Evolutionary conservation across 805 yeast species (phyloP).

Genomic region (Schizosaccharomyces lindneri): DNA sequence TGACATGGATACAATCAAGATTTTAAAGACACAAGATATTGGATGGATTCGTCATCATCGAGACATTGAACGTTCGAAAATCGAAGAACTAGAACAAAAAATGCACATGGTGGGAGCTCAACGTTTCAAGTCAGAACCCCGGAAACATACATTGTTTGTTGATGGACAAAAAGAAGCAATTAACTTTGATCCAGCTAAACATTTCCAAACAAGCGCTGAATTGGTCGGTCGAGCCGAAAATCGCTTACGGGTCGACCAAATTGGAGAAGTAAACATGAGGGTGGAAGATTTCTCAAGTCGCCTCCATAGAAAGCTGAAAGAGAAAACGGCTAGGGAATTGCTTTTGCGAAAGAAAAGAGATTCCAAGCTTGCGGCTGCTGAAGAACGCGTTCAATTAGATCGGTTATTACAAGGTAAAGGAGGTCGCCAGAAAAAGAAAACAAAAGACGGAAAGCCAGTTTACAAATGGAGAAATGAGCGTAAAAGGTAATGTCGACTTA

Average conservation of each 20-base stretch:
- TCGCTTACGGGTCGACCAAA: slow-evolving; percentile 4
- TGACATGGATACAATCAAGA: slow-evolving; percentile 41
- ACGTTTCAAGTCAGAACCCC: neutral
- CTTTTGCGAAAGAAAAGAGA: neutral
- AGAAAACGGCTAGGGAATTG: neutral
- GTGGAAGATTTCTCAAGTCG: neutral
- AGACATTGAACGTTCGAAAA: slow-evolving; percentile 38
- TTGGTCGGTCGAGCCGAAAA: slow-evolving; percentile 4
- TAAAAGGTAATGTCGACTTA: neutral
- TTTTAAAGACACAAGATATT: slow-evolving; percentile 74
- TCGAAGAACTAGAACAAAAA: slow-evolving; percentile 26
- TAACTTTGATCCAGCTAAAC: neutral
- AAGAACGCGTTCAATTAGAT: neutral
- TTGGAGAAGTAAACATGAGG: neutral
- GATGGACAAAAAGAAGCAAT: neutral
- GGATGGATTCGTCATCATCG: slow-evolving; percentile 62
- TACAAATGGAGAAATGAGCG: neutral
- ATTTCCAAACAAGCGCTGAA: slow-evolving; percentile 5
- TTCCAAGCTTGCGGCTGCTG: neutral
- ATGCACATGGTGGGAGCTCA: slow-evolving; percentile 5
- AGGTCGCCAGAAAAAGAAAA: neutral
- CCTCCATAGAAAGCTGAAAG: neutral
- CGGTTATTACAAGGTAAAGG: neutral
- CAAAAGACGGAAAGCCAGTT: neutral
- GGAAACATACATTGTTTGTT: slow-evolving; percentile 1